Conservation (phyloP, 371 early-diverging fungal genomes). For the Actinomortierella ambigua region DNA sequence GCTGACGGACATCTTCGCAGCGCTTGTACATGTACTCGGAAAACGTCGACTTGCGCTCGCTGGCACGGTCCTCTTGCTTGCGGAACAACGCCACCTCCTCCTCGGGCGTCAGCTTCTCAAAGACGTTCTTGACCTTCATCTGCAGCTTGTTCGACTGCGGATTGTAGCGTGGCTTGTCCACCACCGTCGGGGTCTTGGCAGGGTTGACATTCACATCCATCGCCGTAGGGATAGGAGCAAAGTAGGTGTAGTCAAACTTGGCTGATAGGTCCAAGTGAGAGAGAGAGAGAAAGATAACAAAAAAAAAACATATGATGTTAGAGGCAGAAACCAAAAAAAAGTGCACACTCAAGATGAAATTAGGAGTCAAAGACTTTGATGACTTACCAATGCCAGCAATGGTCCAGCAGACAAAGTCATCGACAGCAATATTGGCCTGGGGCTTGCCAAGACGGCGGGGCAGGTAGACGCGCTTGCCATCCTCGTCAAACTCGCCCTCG, state of each 20-base stretch:
- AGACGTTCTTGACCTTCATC: slow-evolving; percentile 47
- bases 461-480: slow-evolving; percentile 21
- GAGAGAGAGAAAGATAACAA: not conserved
- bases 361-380: slow-evolving; percentile 5
- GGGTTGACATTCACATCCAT: slow-evolving; percentile 32
- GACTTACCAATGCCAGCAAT: slow-evolving; percentile 69
- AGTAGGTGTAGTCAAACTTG: slow-evolving; percentile 58
- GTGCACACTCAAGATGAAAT: not conserved
- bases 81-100: slow-evolving; percentile 14
- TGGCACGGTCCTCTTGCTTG: slow-evolving; percentile 36
- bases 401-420: slow-evolving; percentile 82
- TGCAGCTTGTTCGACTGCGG: slow-evolving; percentile 26
- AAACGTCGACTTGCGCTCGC: slow-evolving; percentile 39
- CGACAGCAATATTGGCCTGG: slow-evolving; percentile 49
- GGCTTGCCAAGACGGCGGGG: slow-evolving; percentile 20
- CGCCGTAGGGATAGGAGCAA: slow-evolving; percentile 41
- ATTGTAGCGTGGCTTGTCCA: slow-evolving; percentile 26
- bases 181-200: slow-evolving; percentile 26
- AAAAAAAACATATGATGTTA: not conserved
- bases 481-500: slow-evolving; percentile 7
- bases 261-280: too few species aligned
- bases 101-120: slow-evolving; percentile 23
- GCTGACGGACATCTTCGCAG: slow-evolving; percentile 43
- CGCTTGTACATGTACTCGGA: slow-evolving; percentile 44
- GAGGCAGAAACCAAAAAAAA: not conserved